phyloP scores from a whole-genome alignment of 345 rosid species.

The Nasturtium officinale region DNA sequence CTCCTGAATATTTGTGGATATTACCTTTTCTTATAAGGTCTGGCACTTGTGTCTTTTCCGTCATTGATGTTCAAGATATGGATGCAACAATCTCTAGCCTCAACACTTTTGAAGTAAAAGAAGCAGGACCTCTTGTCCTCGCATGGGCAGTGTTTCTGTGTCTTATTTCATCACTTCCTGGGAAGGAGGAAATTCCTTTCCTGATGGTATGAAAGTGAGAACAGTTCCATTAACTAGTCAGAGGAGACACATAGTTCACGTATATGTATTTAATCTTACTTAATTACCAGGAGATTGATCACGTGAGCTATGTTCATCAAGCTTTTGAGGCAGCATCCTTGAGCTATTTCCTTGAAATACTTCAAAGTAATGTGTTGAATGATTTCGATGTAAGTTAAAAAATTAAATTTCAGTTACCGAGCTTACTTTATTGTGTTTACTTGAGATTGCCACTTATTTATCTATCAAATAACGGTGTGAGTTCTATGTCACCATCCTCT shows the following conservation, averaged over 20 bases:
- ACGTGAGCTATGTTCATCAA: constrained; percentile 79
- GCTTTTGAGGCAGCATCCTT: constrained; percentile 83
- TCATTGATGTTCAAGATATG: constrained; percentile 81
- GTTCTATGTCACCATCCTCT: constrained; percentile 11
- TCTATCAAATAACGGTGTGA: constrained; percentile 6
- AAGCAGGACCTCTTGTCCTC: constrained; percentile 74
- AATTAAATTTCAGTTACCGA: too few species aligned
- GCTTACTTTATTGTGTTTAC: constrained; percentile 19
- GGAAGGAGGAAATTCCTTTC: constrained; percentile 60
- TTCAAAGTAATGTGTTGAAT: constrained; percentile 65
- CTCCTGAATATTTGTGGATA: constrained; percentile 11
- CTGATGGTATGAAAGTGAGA: constrained; percentile 58
- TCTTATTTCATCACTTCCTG: constrained; percentile 79
- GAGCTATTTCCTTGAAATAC: constrained; percentile 69
- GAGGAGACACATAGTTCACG: constrained; percentile 18
- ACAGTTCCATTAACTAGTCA: constrained; percentile 31
- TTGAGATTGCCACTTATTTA: constrained; percentile 8
- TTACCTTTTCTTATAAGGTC: constrained; percentile 53
- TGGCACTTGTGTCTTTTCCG: constrained; percentile 60
- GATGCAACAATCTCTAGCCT: constrained; percentile 79
- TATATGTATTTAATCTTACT: constrained; percentile 29
- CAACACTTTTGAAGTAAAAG: constrained; percentile 62
- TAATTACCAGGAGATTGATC: constrained; percentile 76
- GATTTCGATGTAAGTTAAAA: constrained; percentile 69
- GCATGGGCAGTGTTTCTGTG: constrained; percentile 95